Percentiles rank a stretch among this genome's conserved stretches.
Evolutionary conservation across 208 protist species (phyloP).

Genomic region (Crithidia expoeki): DNA sequence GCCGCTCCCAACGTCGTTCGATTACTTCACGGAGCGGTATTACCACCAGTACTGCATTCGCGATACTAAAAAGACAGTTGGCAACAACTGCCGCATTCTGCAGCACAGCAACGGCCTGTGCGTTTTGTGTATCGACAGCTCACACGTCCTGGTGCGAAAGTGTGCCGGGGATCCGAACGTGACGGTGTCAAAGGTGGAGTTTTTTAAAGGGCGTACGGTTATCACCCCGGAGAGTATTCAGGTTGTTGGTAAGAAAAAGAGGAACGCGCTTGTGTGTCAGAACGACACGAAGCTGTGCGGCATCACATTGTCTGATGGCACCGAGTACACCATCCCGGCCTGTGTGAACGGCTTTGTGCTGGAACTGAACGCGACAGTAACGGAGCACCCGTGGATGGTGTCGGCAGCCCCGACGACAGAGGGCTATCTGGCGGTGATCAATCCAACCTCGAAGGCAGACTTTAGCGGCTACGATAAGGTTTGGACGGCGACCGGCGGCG

Average conservation of each 20-base stretch:
- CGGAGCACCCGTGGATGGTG: conserved; percentile 62
- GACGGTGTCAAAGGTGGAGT: conserved; percentile 27
- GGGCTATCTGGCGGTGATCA: conserved; percentile 83
- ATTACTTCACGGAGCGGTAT: conserved; percentile 82
- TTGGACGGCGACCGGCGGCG: conserved; percentile 71
- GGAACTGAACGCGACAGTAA: conserved; percentile 72
- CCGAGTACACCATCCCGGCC: conserved; percentile 65
- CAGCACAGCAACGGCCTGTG: conserved; percentile 89
- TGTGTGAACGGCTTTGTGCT: conserved; percentile 83
- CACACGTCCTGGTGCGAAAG: conserved; percentile 46
- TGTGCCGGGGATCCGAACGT: conserved; percentile 6
- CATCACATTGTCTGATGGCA: conserved; percentile 53
- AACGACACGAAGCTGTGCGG: conserved; percentile 79
- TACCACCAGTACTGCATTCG: conserved; percentile 76
- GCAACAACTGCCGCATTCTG: conserved; percentile 78
- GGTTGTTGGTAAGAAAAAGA: conserved; percentile 85
- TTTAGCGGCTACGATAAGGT: conserved; percentile 57
- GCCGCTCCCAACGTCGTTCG: conserved; percentile 56
- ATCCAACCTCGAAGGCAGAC: conserved; percentile 58
- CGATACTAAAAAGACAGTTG: conserved; percentile 64
- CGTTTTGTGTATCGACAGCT: conserved; percentile 78
- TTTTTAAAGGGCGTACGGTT: conserved; percentile 49
- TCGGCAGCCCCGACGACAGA: conserved; percentile 55
- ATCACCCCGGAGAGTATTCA: conserved; percentile 52
- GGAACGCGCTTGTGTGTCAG: conserved; percentile 81